Evolutionary conservation across 257 asterid species (phyloP).

Genomic region (Rauvolfia tetraphylla): DNA sequence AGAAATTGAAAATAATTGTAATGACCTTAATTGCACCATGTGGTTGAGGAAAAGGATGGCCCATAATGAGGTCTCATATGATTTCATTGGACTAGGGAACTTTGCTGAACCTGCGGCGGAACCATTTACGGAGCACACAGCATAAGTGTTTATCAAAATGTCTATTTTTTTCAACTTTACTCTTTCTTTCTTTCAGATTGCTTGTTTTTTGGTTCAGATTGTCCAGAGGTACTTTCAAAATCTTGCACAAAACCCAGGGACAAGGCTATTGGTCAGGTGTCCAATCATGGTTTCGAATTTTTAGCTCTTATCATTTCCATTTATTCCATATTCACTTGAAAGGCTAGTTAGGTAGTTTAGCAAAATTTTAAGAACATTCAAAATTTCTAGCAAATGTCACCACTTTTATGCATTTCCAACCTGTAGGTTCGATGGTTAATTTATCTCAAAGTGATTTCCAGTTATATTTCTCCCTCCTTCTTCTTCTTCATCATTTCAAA

Average conservation of each 20-base stretch:
- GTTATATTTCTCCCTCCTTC: not conserved
- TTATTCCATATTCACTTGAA: not conserved
- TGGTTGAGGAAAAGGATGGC: not conserved
- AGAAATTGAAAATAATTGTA: not conserved
- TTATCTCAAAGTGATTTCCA: not conserved
- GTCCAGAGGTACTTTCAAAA: not conserved
- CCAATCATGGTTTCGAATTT: not conserved
- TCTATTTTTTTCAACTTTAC: not conserved
- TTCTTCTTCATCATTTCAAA: not conserved
- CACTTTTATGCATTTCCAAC: not conserved
- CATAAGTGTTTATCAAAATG: not conserved
- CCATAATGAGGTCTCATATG: no score
- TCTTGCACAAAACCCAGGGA: not conserved
- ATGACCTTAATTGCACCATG: not conserved
- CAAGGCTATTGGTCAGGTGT: not conserved
- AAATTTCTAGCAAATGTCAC: not conserved
- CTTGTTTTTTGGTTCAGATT: not conserved
- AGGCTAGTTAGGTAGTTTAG: not conserved
- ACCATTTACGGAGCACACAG: not conserved
- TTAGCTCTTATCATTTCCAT: not conserved
- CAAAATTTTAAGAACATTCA: not conserved
- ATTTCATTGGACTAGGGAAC: not conserved
- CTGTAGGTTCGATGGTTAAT: not conserved
- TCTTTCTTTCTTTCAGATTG: not conserved
- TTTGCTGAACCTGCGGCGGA: not conserved